Conservation (phyloP, 345 rosid genomes). For the Eucalyptus polybractea region DNA sequence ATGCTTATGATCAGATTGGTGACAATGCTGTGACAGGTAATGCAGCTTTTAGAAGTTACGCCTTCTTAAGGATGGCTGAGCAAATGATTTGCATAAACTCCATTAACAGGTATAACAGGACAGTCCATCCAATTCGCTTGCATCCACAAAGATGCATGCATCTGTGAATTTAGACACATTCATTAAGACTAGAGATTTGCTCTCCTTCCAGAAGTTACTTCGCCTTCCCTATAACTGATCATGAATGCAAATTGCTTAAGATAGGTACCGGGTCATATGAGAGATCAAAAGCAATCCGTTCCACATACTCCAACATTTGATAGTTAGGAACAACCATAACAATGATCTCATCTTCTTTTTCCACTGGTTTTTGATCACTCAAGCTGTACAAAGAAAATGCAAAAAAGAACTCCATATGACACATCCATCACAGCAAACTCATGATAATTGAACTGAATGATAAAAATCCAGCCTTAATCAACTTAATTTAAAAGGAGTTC, state of each 20-base stretch:
- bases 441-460: neutral
- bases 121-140: neutral
- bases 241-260: neutral
- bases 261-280: constrained; percentile 67
- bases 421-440: constrained; percentile 9
- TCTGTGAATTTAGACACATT: neutral
- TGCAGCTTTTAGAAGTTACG: neutral
- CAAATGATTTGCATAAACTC: neutral
- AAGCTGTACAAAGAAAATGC: constrained; percentile 20
- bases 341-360: constrained; percentile 76
- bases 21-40: neutral
- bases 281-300: constrained; percentile 66
- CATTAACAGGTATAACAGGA: neutral
- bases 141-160: neutral
- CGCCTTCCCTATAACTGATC: neutral
- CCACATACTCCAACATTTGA: constrained; percentile 74
- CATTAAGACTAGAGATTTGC: neutral
- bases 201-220: neutral
- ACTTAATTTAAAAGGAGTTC: neutral
- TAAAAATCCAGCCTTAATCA: neutral
- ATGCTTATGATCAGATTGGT: neutral
- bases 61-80: neutral
- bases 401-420: neutral
- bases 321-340: constrained; percentile 94
- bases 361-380: constrained; percentile 82